These are phyloP conservation scores for Microcyclosporella mali DNA, from an alignment of 2,329 filamentous ascomycete genomes.

Conservation along the genomic window DNA sequence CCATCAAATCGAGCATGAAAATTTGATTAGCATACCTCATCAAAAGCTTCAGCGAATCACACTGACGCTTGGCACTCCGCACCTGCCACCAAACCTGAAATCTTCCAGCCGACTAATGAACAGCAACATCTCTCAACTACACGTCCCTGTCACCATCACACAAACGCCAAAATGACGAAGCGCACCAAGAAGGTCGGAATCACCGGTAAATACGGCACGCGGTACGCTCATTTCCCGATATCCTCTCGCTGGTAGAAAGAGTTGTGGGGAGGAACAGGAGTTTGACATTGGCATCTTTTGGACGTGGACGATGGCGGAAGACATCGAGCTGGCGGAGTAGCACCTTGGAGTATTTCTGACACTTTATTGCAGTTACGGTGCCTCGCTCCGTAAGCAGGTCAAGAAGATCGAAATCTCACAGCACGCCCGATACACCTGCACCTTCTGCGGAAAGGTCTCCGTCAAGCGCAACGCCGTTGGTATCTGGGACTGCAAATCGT, in stretches of 20 bases:
- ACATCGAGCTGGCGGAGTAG: neutral
- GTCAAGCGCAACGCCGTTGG: conserved; percentile 71
- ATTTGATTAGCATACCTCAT: too few relatives aligned
- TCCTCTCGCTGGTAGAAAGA: neutral
- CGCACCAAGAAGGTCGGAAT: conserved; percentile 98
- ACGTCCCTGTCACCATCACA: conserved; percentile 15
- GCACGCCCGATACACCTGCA: conserved; percentile 95
- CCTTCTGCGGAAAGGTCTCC: conserved; percentile 95
- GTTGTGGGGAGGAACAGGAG: conserved; percentile 6
- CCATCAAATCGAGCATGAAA: too few relatives aligned
- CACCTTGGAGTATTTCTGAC: conserved; percentile 11
- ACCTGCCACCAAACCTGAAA: too few relatives aligned
- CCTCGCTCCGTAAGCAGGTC: conserved; percentile 98
- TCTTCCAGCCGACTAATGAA: too few relatives aligned
- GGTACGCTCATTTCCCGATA: conserved; percentile 53
- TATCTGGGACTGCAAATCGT: conserved; percentile 95
- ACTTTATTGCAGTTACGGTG: conserved; percentile 69
- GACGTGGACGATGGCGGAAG: too few relatives aligned
- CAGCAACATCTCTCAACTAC: too few relatives aligned
- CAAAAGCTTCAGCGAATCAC: too few relatives aligned
- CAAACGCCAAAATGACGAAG: conserved; percentile 72
- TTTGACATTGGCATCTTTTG: conserved; percentile 1
- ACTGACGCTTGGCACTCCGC: too few relatives aligned
- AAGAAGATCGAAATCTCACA: conserved; percentile 99
- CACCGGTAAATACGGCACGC: conserved; percentile 97